Evolutionary conservation across 2,329 filamentous ascomycete genomes (phyloP), one percentile per base, ranked within the genome.

Genomic region (Teratosphaeria zuluensis): DNA sequence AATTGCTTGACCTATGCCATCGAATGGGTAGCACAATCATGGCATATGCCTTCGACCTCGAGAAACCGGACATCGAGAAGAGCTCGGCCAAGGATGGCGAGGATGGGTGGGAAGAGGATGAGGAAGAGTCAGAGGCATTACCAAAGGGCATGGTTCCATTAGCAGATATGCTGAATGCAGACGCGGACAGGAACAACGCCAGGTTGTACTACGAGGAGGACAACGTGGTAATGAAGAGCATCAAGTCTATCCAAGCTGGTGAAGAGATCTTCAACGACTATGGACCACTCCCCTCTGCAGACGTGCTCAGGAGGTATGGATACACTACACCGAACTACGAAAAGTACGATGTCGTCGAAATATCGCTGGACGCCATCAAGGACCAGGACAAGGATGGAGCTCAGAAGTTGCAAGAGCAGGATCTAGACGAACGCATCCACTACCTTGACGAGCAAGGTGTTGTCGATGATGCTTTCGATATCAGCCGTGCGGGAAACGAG

Each of bases 221-320:
- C 53, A 74, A 70, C 11, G 77, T 95, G 8, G 84, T 85, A 2
- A 92, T 94, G 72, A 87, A 85, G 28, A 80, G 88, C 0, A 78
- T 92, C 59, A 83, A 85, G 51, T 75, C 81, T 0, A 90, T 96
- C 66, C 75, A 73, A 28, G 80, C 82, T 0, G 88, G 88, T 5
- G 83, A 90, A 58, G 88, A 95, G 72, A 83, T 96, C 19, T 83
- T 92, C 69, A 95, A 95, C 71, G 92, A 95, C 74, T 95, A 95
- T 65, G 92, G 92, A 0, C 85, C 90, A 5, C 82, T 95, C 2
- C 88, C 90, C 9, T 88, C 89, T 60, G 87, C 88, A 0, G 91
- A 96, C 68, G 78, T 96, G 7, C 80, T 96, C 11, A 81, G 92
- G 38, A 81, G 91, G 14, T 95, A 96, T 66, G 92, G 92, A 19